Base-by-base conservation (phyloP, 768 basidiomycete species). In the Trichaptum fuscoviolaceum region DNA sequence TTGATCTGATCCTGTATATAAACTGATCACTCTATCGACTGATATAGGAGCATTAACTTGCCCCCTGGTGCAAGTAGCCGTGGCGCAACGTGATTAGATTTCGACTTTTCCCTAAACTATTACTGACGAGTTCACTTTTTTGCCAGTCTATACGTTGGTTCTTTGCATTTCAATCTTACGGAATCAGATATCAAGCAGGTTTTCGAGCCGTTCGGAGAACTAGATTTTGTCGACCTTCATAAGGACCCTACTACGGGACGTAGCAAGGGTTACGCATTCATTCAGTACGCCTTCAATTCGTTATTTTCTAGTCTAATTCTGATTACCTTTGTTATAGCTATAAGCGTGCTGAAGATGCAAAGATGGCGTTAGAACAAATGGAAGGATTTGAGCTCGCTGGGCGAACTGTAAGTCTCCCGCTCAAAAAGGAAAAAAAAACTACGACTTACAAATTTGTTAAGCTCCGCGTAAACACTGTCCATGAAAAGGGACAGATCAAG, bases 141-240 rank as follows among this genome's bases (percentile, higher is more conserved):
- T 30, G 30, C 30, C 71, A 95, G 96, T 77, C 86, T 99, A 76
- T 99, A 97, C 76, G 95, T 99, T 77, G 95, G 95, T 66, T 96
- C 95, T 68, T 81, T 99, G 60, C 94, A 98, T 78, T 97, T 96
- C 83, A 96, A 95, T 77, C 89, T 99, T 68, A 93, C 94, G 65
- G 93, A 97, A 80, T 90, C 93, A 71, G 96, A 99, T 82, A 91
- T 99, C 80, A 93, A 91, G 79, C 95, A 98, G 86, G 96, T 99
- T 71, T 99, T 99, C 77, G 95, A 97, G 75, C 95, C 96, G 10
- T 99, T 99, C 77, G 97, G 97, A 72, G 93, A 96, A 79, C 84
- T 99, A 71, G 96, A 96, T 79, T 96, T 96, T 80, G 95, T 99
- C 76, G 96, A 99, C 83, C 85, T 99, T 73, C 97, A 97, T 78